A percentile compares a stretch with the other conserved stretches of the same genome.
phyloP scores from a whole-genome alignment of 441 rosid species.

The Populus hybrid region DNA sequence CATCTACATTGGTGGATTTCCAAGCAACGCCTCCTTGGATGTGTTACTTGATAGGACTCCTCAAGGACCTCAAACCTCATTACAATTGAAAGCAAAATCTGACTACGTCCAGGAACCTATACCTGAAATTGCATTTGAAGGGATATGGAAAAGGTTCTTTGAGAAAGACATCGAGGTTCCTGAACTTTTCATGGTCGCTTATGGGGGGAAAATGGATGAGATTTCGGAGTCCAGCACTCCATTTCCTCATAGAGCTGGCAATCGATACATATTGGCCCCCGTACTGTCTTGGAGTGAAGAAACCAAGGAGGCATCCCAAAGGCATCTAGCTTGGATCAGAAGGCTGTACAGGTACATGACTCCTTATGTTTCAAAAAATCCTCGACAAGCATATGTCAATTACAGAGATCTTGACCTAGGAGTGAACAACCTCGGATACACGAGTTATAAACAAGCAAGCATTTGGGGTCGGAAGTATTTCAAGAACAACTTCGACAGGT shows the following conservation, averaged over 20 bases:
- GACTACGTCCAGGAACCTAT: conserved; percentile 48
- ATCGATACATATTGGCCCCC: conserved; percentile 21
- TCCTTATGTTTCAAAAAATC: conserved; percentile 46
- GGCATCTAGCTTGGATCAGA: conserved; percentile 27
- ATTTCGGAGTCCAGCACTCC: conserved; percentile 37
- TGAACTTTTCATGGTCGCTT: conserved; percentile 34
- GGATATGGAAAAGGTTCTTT: conserved; percentile 35
- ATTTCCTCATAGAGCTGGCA: conserved; percentile 61
- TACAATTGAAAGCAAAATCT: no score
- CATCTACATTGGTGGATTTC: conserved; percentile 32
- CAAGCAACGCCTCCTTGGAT: conserved; percentile 19
- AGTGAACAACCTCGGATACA: neutral
- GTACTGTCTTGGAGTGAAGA: conserved; percentile 29
- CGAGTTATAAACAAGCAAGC: conserved; percentile 8
- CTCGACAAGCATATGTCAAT: conserved; percentile 42
- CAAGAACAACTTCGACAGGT: no score
- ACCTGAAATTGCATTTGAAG: conserved; percentile 36
- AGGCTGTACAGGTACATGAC: conserved; percentile 37
- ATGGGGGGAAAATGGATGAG: conserved; percentile 56
- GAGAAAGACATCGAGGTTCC: conserved; percentile 20
- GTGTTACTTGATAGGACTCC: conserved; percentile 32
- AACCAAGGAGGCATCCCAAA: conserved; percentile 15
- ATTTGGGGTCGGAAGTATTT: no score
- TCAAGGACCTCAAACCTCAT: conserved; percentile 11
- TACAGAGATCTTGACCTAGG: conserved; percentile 46